These are phyloP conservation scores for Chaetomium tenue DNA, from an alignment of 495 filamentous ascomycete genomes.

Conservation along the genomic window DNA sequence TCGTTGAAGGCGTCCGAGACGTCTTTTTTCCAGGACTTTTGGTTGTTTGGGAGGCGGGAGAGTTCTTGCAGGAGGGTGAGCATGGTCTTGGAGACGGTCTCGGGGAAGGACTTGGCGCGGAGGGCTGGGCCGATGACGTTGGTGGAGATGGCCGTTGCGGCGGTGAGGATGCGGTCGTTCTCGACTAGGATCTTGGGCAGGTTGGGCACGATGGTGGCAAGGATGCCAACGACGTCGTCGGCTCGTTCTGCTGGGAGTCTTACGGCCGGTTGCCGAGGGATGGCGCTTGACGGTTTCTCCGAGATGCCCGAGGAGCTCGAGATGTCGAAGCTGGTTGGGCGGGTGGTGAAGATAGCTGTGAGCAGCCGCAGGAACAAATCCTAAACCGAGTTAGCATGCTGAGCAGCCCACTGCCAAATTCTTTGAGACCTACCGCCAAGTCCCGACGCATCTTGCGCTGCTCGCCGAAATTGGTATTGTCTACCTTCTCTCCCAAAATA, in stretches of 20 bases:
- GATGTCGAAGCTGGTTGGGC: slow-evolving; percentile 63
- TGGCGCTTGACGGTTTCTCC: slow-evolving; percentile 32
- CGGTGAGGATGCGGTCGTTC: slow-evolving; percentile 74
- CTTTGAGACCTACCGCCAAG: slow-evolving; percentile 63
- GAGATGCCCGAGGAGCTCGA: slow-evolving; percentile 29
- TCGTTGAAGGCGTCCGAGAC: slow-evolving; percentile 90
- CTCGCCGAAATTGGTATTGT: slow-evolving; percentile 97
- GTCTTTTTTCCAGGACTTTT: slow-evolving; percentile 93
- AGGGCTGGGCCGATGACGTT: slow-evolving; percentile 81
- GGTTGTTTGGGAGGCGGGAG: slow-evolving; percentile 68
- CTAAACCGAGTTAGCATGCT: slow-evolving; percentile 46
- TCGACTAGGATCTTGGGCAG: slow-evolving; percentile 84
- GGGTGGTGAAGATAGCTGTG: slow-evolving; percentile 86
- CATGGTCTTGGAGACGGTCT: slow-evolving; percentile 70
- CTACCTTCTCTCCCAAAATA: slow-evolving; percentile 86
- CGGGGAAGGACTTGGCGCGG: slow-evolving; percentile 81
- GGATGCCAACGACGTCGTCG: slow-evolving; percentile 77
- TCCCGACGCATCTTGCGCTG: slow-evolving; percentile 92
- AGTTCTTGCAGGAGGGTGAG: slow-evolving; percentile 76
- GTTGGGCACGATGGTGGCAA: slow-evolving; percentile 74
- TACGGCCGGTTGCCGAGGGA: slow-evolving; percentile 27
- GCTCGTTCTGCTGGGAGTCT: slow-evolving; percentile 45
- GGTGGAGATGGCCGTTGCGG: slow-evolving; percentile 74
- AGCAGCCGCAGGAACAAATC: slow-evolving; percentile 86
- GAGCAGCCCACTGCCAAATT: slow-evolving; percentile 16